Percentiles rank a stretch among this genome's conserved stretches.
Evolutionary conservation across 1,284 basidiomycete genomes (phyloP).

Genomic region (Mrakiaceae sp.): DNA sequence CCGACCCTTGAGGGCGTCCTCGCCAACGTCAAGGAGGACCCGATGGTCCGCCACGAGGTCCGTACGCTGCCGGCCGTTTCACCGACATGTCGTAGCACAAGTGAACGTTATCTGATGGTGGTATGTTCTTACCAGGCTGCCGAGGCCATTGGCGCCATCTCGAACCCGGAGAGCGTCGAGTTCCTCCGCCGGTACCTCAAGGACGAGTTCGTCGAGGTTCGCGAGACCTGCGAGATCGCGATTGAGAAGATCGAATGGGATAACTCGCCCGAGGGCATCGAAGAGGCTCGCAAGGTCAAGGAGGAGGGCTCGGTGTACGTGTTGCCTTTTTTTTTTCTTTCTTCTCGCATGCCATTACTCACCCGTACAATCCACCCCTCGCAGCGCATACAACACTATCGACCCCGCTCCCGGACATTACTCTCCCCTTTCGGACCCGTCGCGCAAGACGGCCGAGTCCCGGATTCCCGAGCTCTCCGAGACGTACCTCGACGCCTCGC

Average conservation of each 20-base stretch:
- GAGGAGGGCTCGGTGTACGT: constrained; percentile 12
- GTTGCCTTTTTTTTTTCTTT: neutral
- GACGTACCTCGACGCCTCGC: constrained; percentile 54
- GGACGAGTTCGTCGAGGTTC: constrained; percentile 67
- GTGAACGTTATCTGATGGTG: neutral
- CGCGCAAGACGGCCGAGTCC: constrained; percentile 21
- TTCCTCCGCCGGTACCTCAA: constrained; percentile 61
- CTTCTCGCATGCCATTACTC: neutral
- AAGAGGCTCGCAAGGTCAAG: constrained; percentile 16
- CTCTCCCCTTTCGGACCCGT: constrained; percentile 28
- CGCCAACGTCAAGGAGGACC: constrained; percentile 59
- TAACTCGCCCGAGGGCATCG: constrained; percentile 42
- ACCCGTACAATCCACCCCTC: neutral
- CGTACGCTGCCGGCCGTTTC: constrained; percentile 17
- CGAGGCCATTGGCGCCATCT: constrained; percentile 95
- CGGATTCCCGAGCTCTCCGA: constrained; percentile 44
- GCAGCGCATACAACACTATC: constrained; percentile 68
- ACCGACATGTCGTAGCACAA: neutral
- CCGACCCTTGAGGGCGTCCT: constrained; percentile 70
- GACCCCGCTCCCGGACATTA: constrained; percentile 73
- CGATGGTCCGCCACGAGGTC: constrained; percentile 97
- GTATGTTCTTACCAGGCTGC: constrained; percentile 53
- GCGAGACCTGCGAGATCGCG: constrained; percentile 97
- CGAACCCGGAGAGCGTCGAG: constrained; percentile 52
- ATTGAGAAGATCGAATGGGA: constrained; percentile 93